Evolutionary conservation across 2,329 filamentous ascomycete species (phyloP).

Genomic region (Pestalotiopsis sp.): DNA sequence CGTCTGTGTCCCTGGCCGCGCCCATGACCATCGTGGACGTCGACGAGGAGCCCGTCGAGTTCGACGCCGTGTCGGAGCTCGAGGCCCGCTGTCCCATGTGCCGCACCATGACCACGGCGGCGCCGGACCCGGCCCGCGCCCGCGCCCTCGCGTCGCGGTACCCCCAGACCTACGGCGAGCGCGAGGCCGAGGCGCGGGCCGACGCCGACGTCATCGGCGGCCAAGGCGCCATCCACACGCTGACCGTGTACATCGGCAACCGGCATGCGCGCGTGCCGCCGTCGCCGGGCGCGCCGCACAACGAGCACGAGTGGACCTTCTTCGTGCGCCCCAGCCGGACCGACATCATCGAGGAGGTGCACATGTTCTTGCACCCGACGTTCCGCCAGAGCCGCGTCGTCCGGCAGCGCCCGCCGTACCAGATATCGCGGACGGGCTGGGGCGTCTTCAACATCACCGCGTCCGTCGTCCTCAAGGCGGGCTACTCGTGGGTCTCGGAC

Average conservation of each 20-base stretch:
- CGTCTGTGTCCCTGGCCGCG: constrained; percentile 38
- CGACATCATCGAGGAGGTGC: constrained; percentile 46
- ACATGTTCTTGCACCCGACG: constrained; percentile 43
- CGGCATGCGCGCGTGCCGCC: constrained; percentile 33
- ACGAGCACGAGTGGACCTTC: constrained; percentile 47
- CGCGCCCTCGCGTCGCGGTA: constrained; percentile 35
- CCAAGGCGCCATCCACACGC: constrained; percentile 33
- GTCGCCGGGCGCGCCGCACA: constrained; percentile 24
- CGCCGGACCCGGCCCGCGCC: constrained; percentile 27
- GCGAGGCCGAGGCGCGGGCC: constrained; percentile 35
- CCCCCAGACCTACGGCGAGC: constrained; percentile 34
- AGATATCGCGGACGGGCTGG: constrained; percentile 43
- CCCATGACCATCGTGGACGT: constrained; percentile 41
- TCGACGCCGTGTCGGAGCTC: constrained; percentile 25
- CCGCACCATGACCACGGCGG: constrained; percentile 38
- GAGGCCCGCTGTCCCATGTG: constrained; percentile 49
- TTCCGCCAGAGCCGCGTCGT: constrained; percentile 39
- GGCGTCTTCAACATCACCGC: constrained; percentile 42
- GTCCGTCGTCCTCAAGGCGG: constrained; percentile 41
- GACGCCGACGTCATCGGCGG: constrained; percentile 24
- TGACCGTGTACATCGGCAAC: constrained; percentile 48
- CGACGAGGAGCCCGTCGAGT: constrained; percentile 33
- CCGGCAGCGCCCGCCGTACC: constrained; percentile 38
- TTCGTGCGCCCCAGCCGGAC: constrained; percentile 44
- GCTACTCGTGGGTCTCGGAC: constrained; percentile 44